Evolutionary conservation across 805 yeast species (phyloP), one percentile per base, ranked within the genome.

Genomic region (Sugiyamaella lignohabitans): DNA sequence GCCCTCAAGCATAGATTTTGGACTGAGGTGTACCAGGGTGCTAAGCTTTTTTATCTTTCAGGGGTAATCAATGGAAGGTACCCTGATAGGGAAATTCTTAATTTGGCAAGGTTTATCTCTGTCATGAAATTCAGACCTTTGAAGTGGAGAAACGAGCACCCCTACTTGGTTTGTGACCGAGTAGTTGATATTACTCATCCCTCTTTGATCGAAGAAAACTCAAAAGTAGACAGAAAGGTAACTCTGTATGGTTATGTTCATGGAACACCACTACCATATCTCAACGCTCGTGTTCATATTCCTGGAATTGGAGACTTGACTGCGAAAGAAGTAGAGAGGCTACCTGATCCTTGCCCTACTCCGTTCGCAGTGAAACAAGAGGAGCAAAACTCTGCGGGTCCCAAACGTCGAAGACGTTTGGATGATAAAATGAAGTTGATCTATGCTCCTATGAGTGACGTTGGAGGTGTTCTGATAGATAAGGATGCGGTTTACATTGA

Each of bases 1-100:
- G 76, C 87, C 56, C 76, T 93, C 57, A 93, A 93, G 68, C 86
- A 87, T 61, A 76, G 99, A 61, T 87, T 93, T 66, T 93, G 99
- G 98, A 93, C 98, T 2, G 99, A 93, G 68, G 98, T 93, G 37
- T 93, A 93, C 63, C 94, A 84, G 64, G 99, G 99, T 58, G 98
- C 99, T 21, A 93, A 93, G 65, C 73, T 93, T 35, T 93, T 93
- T 62, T 89, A 91, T 61, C 72, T 93, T 17, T 85, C 95, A 1
- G 98, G 99, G 59, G 97, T 93, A 41, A 76, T 93, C 44, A 94
- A 93, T 61, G 98, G 98, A 37, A 79, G 99, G 62, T 93, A 93
- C 62, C 98, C 98, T 1, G 99, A 93, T 65, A 75, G 98, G 58
- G 99, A 93, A 64, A 85, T 93, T 51, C 71, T 93, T 51, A 93